Evolutionary conservation across 306 rosid species (phyloP).

Genomic region (Lithocarpus polystachyus): DNA sequence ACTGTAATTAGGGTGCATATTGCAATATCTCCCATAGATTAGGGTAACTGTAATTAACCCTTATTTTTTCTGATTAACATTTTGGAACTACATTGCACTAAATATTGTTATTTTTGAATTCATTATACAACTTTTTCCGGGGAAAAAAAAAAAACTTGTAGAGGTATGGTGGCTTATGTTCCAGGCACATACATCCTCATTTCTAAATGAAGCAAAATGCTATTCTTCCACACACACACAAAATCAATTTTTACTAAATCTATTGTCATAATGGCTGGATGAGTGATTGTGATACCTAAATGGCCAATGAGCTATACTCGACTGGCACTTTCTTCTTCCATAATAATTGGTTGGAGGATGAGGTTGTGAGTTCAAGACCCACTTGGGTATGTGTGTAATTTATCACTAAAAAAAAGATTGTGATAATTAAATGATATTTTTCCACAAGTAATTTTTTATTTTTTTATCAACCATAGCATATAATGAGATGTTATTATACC

Average conservation of each 20-base stretch:
- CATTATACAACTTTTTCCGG: too few species aligned
- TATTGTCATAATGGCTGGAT: not conserved
- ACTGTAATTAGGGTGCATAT: too few species aligned
- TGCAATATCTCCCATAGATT: too few species aligned
- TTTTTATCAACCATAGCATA: not conserved
- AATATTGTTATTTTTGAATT: too few species aligned
- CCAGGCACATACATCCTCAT: not conserved
- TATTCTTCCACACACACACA: not conserved
- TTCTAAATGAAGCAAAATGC: not conserved
- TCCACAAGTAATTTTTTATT: not conserved
- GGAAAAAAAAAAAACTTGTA: not conserved
- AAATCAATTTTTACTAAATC: not conserved
- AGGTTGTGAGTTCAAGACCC: too few species aligned
- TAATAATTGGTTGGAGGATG: too few species aligned
- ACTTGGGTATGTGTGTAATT: too few species aligned
- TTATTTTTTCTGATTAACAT: too few species aligned
- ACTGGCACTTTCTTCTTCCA: too few species aligned
- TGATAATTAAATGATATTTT: not conserved
- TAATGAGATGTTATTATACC: not conserved
- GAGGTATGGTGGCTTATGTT: not conserved
- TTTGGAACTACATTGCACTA: too few species aligned
- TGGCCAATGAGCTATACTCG: too few species aligned
- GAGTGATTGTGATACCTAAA: not conserved
- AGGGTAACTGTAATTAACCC: too few species aligned
- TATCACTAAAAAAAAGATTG: not conserved